Evolutionary conservation across 306 rosid genomes (phyloP).

Genomic region (Dryas octopetala): DNA sequence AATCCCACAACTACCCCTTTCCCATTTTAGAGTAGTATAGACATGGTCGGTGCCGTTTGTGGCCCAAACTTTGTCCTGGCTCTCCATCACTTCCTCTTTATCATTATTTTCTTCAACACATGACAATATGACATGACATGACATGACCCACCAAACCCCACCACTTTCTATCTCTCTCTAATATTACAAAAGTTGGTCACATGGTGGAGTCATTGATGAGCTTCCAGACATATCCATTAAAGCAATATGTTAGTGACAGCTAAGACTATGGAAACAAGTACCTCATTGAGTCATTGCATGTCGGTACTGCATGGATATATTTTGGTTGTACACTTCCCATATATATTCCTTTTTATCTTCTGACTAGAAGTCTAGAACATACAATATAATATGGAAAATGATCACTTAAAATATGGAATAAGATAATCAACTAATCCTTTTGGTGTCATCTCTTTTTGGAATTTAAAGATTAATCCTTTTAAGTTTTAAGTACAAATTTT

Average conservation of each 20-base stretch:
- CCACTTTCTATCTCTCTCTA: neutral
- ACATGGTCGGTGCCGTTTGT: conserved; percentile 48
- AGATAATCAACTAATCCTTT: too few species aligned
- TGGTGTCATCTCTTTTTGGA: too few species aligned
- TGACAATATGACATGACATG: conserved; percentile 6
- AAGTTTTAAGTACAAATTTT: too few species aligned
- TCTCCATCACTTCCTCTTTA: conserved; percentile 23
- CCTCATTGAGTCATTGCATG: conserved; percentile 28
- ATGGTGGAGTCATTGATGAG: conserved; percentile 70
- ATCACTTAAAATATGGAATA: too few species aligned
- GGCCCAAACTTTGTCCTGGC: conserved; percentile 43
- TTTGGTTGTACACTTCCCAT: neutral
- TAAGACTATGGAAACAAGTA: conserved; percentile 27
- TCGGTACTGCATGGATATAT: conserved; percentile 33
- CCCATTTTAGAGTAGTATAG: too few species aligned
- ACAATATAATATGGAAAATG: too few species aligned
- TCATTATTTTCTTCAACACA: conserved; percentile 39
- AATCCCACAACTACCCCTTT: neutral
- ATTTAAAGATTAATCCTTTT: too few species aligned
- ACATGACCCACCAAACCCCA: conserved; percentile 44
- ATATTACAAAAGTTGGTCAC: conserved; percentile 29
- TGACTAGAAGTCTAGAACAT: too few species aligned
- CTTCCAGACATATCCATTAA: conserved; percentile 70
- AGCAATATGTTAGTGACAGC: conserved; percentile 53
- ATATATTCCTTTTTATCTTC: conserved; percentile 31